Evolutionary conservation across 2,329 filamentous ascomycete species (phyloP).

Genomic region (Acephala macrosclerotiorum): DNA sequence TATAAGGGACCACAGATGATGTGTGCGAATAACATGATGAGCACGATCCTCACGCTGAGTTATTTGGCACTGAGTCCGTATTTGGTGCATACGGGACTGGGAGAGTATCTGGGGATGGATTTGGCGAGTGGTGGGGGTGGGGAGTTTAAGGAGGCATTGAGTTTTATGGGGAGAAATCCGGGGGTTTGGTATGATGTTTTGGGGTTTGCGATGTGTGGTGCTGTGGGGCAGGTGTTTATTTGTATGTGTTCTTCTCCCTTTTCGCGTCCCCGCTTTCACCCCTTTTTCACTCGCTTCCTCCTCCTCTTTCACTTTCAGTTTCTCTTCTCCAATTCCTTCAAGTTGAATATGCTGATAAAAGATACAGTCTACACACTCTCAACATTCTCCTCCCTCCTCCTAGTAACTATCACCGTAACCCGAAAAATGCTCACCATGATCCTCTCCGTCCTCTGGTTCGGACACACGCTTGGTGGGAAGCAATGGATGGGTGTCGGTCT

Average conservation of each 20-base stretch:
- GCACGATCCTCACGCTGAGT: constrained; percentile 74
- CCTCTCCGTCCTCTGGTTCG: constrained; percentile 92
- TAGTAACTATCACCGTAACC: constrained; percentile 96
- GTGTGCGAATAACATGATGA: constrained; percentile 94
- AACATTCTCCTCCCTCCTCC: constrained; percentile 87
- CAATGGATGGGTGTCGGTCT: constrained; percentile 93
- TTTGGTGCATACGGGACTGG: constrained; percentile 71
- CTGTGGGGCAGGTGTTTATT: constrained; percentile 95
- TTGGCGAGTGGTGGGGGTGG: constrained; percentile 67
- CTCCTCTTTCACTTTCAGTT: not conserved
- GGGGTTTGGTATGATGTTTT: constrained; percentile 86
- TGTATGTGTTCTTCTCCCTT: constrained; percentile 57
- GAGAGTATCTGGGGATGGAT: constrained; percentile 72
- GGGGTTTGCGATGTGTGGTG: constrained; percentile 88
- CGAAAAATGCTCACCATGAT: constrained; percentile 99
- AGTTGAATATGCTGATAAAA: not conserved
- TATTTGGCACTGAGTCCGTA: constrained; percentile 85
- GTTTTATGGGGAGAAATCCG: constrained; percentile 82
- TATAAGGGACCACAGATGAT: constrained; percentile 98
- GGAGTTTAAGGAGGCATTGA: constrained; percentile 80
- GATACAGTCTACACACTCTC: constrained; percentile 82
- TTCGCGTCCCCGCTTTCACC: not conserved
- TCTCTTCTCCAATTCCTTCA: not conserved
- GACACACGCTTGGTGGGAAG: constrained; percentile 84
- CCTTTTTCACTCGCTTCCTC: constrained; percentile 5